Evolutionary conservation across 2,329 filamentous ascomycete species (phyloP).

Genomic region (Tricladium varicosporioides): DNA sequence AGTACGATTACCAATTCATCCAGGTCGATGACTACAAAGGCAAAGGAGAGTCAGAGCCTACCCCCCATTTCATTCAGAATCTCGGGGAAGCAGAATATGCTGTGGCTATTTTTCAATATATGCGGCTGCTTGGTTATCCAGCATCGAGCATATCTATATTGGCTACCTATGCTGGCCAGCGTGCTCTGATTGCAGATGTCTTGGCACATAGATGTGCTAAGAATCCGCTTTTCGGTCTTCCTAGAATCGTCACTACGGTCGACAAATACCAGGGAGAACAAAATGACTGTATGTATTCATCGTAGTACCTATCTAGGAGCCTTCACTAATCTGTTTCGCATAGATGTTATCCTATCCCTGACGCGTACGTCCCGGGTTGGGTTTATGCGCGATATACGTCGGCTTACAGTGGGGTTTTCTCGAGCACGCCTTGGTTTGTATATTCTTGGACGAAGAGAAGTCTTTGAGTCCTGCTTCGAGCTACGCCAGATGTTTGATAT

Average conservation of each 20-base stretch:
- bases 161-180: conserved; percentile 90
- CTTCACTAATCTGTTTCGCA: conserved; percentile 14
- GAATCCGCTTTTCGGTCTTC: conserved; percentile 83
- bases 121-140: conserved; percentile 92
- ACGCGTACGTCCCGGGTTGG: conserved; percentile 86
- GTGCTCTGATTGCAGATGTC: conserved; percentile 84
- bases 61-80: conserved; percentile 94
- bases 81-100: conserved; percentile 96
- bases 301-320: background rate
- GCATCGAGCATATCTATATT: conserved; percentile 73
- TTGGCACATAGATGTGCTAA: conserved; percentile 77
- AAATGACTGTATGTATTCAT: conserved; percentile 78
- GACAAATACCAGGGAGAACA: conserved; percentile 99
- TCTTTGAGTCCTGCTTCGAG: conserved; percentile 89
- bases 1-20: conserved; percentile 95
- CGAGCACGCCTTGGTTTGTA: conserved; percentile 90
- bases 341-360: conserved; percentile 90
- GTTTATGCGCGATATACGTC: conserved; percentile 89
- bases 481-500: conserved; percentile 81
- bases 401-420: conserved; percentile 90
- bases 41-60: conserved; percentile 82
- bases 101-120: conserved; percentile 94
- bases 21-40: conserved; percentile 93
- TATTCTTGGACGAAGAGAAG: conserved; percentile 79
- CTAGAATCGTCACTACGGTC: conserved; percentile 87